A percentile compares a stretch with the other conserved stretches of the same genome.
Conservation (phyloP, 2,329 filamentous ascomycete species). For the Penicillium oxalicum region DNA sequence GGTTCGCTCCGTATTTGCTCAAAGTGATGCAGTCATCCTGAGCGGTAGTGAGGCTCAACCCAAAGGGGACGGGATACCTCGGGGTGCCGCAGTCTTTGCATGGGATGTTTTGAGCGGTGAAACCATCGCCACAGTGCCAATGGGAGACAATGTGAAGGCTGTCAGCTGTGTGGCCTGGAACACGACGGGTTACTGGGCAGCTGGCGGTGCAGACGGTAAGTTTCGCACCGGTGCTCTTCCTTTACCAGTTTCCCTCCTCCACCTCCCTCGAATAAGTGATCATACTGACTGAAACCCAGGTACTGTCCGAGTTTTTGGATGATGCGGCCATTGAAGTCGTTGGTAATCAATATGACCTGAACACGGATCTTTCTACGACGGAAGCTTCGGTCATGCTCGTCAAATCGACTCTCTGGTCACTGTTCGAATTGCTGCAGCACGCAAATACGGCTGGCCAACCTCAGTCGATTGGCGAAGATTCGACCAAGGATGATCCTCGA, state of each 20-base stretch:
- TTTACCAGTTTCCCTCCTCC: too few relatives aligned
- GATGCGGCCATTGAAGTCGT: conserved; percentile 2
- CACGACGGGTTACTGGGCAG: conserved; percentile 37
- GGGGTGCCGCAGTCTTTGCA: conserved; percentile 42
- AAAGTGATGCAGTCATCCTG: conserved; percentile 69
- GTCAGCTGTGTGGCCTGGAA: conserved; percentile 45
- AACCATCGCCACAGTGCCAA: conserved; percentile 54
- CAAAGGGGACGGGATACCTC: conserved; percentile 9
- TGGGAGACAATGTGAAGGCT: conserved; percentile 36
- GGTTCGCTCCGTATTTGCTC: conserved; percentile 69
- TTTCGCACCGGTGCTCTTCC: neutral
- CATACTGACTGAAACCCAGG: conserved; percentile 6
- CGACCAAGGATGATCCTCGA: too few relatives aligned
- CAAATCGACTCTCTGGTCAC: too few relatives aligned
- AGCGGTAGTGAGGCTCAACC: conserved; percentile 65
- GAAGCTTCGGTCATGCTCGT: too few relatives aligned
- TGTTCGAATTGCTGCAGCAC: too few relatives aligned
- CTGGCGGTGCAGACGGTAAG: conserved; percentile 40
- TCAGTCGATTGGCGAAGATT: too few relatives aligned
- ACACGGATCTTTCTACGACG: too few relatives aligned
- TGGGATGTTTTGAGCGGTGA: conserved; percentile 81
- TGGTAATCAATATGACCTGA: too few relatives aligned
- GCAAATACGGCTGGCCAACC: too few relatives aligned
- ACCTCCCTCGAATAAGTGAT: too few relatives aligned
- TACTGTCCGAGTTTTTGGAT: conserved; percentile 21